Conservation (phyloP, 345 rosid species). For the Noccaea bulbosa region DNA sequence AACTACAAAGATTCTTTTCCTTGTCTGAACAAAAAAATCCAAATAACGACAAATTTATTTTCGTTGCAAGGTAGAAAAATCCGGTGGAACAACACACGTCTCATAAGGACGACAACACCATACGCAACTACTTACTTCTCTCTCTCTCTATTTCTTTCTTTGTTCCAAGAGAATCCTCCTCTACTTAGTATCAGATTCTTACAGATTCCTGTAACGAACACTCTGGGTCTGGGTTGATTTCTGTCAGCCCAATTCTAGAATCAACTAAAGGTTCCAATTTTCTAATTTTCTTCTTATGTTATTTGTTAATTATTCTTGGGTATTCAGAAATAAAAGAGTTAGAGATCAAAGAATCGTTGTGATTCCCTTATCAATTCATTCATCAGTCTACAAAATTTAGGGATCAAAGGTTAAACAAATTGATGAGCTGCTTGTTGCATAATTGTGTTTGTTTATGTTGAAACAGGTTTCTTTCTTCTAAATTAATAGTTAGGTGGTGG, state of each 20-base stretch:
- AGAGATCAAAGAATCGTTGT: not conserved
- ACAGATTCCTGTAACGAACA: not conserved
- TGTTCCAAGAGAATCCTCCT: slow-evolving; percentile 11
- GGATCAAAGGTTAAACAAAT: not conserved
- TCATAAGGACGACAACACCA: slow-evolving; percentile 30
- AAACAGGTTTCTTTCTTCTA: slow-evolving; percentile 16
- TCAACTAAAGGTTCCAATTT: slow-evolving; percentile 35
- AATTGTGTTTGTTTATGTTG: not conserved
- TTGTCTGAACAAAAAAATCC: slow-evolving; percentile 11
- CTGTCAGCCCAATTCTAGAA: slow-evolving; percentile 35
- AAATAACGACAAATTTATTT: not conserved
- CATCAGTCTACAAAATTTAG: no score
- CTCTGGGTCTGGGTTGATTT: slow-evolving; percentile 37
- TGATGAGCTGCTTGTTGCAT: slow-evolving; percentile 8
- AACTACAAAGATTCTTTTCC: slow-evolving; percentile 27
- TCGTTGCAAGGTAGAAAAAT: not conserved
- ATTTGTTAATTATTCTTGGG: not conserved
- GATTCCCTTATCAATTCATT: slow-evolving; percentile 8
- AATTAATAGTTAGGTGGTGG: slow-evolving; percentile 5
- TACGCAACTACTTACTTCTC: slow-evolving; percentile 38
- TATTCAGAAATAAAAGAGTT: not conserved
- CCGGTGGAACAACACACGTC: slow-evolving; percentile 22
- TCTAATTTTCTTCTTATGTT: not conserved
- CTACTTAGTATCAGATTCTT: slow-evolving; percentile 9
- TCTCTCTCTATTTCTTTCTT: slow-evolving; percentile 11